A percentile compares a stretch with the other conserved stretches of the same genome.
phyloP scores from a whole-genome alignment of 83 land plant genomes.

The Picea engelmannii region DNA sequence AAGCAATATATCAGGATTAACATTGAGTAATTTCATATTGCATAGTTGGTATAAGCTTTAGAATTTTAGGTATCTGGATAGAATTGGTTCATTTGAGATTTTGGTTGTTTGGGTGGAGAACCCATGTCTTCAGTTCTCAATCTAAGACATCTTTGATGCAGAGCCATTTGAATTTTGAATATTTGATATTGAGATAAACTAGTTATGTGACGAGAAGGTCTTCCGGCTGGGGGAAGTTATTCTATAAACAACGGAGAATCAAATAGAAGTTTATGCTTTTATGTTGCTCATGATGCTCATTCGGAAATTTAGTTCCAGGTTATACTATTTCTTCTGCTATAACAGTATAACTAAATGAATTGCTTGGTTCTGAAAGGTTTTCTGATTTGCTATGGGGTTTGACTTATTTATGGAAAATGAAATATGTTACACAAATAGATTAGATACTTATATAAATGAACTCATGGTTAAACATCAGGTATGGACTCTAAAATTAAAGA shows the following conservation, averaged over 20 bases:
- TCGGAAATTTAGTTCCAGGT: background rate
- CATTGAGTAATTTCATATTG: background rate
- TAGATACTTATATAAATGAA: background rate
- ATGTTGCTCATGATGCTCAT: background rate
- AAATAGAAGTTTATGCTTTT: background rate
- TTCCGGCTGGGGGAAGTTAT: background rate
- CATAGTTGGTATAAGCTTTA: background rate
- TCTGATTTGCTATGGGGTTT: background rate
- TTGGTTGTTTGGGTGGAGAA: background rate
- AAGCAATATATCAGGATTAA: background rate
- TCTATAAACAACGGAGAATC: background rate
- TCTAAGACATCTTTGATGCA: background rate
- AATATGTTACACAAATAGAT: background rate
- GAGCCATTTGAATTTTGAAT: background rate
- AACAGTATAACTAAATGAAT: background rate
- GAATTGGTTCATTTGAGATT: background rate
- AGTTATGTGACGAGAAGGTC: background rate
- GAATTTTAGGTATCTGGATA: background rate
- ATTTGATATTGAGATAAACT: background rate
- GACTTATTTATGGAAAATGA: background rate
- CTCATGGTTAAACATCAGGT: background rate
- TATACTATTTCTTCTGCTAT: background rate
- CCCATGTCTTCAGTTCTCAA: background rate
- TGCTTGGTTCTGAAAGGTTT: background rate
- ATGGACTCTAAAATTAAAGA: background rate